Evolutionary conservation across 148 eudicot species (phyloP).

Genomic region (Nepenthes mirabilis): DNA sequence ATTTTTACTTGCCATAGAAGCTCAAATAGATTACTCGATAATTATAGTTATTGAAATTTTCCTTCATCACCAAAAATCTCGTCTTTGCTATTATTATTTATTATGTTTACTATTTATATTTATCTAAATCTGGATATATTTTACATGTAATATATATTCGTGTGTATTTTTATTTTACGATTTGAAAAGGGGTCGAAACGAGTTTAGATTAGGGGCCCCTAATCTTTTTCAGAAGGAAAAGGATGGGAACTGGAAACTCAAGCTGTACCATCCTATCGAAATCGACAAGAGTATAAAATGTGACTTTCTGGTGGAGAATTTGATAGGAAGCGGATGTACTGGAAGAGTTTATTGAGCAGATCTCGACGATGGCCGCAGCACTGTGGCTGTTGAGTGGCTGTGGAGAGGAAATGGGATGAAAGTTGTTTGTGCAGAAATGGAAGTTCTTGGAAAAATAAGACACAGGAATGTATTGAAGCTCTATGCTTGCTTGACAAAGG

Average conservation of each 20-base stretch:
- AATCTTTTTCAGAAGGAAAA: too few relatives aligned
- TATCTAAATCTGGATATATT: too few relatives aligned
- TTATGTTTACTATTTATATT: too few relatives aligned
- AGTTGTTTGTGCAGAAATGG: slow-evolving; percentile 52
- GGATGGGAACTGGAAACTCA: slow-evolving; percentile 49
- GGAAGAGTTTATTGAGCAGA: slow-evolving; percentile 81
- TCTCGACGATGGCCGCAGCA: slow-evolving; percentile 39
- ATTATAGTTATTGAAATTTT: too few relatives aligned
- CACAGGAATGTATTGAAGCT: slow-evolving; percentile 77
- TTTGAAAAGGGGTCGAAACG: too few relatives aligned
- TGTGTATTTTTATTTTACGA: too few relatives aligned
- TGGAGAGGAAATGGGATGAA: slow-evolving; percentile 35
- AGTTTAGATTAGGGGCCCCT: too few relatives aligned
- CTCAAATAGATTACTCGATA: too few relatives aligned
- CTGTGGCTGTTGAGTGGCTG: slow-evolving; percentile 78
- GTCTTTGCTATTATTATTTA: too few relatives aligned
- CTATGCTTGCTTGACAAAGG: slow-evolving; percentile 62
- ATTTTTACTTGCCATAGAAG: too few relatives aligned
- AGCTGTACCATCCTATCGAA: slow-evolving; percentile 59
- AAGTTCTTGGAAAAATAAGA: slow-evolving; percentile 68
- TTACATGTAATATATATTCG: too few relatives aligned
- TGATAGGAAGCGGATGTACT: slow-evolving; percentile 74
- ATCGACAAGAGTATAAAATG: slow-evolving; percentile 55
- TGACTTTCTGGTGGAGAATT: slow-evolving; percentile 37
- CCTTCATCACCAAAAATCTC: too few relatives aligned